Percentiles rank a stretch among this genome's conserved stretches.
Evolutionary conservation across 345 rosid species (phyloP).

Genomic region (Eucalyptus polyanthemos): DNA sequence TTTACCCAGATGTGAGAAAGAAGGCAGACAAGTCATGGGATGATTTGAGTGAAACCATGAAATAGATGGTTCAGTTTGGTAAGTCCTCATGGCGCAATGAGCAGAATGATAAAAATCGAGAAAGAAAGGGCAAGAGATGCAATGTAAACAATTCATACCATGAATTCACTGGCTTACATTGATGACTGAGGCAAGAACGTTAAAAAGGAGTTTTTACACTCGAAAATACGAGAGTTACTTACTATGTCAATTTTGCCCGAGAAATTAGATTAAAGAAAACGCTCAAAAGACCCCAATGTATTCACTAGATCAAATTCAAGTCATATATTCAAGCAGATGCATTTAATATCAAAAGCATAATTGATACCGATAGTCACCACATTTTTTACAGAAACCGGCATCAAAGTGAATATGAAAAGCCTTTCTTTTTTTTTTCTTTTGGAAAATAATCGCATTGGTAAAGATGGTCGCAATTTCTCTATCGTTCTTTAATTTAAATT

Average conservation of each 20-base stretch:
- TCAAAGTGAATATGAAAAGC: neutral
- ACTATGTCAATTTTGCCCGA: neutral
- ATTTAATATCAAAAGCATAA: neutral
- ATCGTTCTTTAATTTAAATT: neutral
- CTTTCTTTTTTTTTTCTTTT: neutral
- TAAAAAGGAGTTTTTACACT: neutral
- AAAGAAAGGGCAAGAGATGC: neutral
- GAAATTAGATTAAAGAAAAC: neutral
- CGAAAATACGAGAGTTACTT: neutral
- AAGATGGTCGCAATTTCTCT: neutral
- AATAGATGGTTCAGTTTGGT: neutral
- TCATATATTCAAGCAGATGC: neutral
- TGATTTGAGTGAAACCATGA: neutral
- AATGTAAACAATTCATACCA: neutral
- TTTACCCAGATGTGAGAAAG: neutral
- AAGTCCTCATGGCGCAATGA: neutral
- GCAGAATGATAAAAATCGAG: neutral
- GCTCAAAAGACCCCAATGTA: neutral
- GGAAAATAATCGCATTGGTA: neutral
- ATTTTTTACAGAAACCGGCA: neutral
- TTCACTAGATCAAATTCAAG: neutral
- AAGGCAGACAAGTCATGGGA: neutral
- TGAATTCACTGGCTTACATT: neutral
- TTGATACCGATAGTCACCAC: too few species aligned
- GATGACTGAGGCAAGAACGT: neutral